phyloP scores from a whole-genome alignment of 768 basidiomycete genomes.

The Infundibulicybe gibba region DNA sequence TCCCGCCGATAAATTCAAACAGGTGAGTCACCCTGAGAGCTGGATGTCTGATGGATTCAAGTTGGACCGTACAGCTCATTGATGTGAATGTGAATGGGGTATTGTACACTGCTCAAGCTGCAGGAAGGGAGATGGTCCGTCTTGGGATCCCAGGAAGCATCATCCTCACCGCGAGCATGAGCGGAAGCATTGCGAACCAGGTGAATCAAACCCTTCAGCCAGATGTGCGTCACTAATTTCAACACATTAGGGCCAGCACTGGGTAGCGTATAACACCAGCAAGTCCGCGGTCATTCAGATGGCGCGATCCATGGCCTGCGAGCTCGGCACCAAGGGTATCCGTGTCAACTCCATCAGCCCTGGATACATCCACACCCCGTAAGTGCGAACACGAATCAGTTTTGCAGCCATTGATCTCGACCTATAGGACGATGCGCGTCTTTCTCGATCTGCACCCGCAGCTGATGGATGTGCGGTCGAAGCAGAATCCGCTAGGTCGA shows the following conservation, averaged over 20 bases:
- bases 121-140: slow-evolving; percentile 53
- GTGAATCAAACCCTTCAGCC: slow-evolving; percentile 23
- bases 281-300: slow-evolving; percentile 82
- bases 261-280: slow-evolving; percentile 71
- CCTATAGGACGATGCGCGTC: slow-evolving; percentile 65
- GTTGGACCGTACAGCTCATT: slow-evolving; percentile 37
- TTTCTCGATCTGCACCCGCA: slow-evolving; percentile 65
- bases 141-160: slow-evolving; percentile 48
- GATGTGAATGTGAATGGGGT: slow-evolving; percentile 60
- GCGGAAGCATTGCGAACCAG: slow-evolving; percentile 58
- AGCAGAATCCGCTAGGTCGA: slow-evolving; percentile 64
- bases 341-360: slow-evolving; percentile 72
- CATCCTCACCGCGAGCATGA: slow-evolving; percentile 59
- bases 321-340: slow-evolving; percentile 62
- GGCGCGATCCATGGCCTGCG: slow-evolving; percentile 74
- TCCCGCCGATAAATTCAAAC: slow-evolving; percentile 49
- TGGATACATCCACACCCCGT: slow-evolving; percentile 70
- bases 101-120: slow-evolving; percentile 59
- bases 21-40: slow-evolving; percentile 30
- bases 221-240: no score
- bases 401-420: no score
- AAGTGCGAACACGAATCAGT: slow-evolving; percentile 3
- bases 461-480: slow-evolving; percentile 63
- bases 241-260: slow-evolving; percentile 49
- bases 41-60: neutral